Evolutionary conservation across 1,139 yeast species (phyloP).

Genomic region (Tardiomyces depauwii): DNA sequence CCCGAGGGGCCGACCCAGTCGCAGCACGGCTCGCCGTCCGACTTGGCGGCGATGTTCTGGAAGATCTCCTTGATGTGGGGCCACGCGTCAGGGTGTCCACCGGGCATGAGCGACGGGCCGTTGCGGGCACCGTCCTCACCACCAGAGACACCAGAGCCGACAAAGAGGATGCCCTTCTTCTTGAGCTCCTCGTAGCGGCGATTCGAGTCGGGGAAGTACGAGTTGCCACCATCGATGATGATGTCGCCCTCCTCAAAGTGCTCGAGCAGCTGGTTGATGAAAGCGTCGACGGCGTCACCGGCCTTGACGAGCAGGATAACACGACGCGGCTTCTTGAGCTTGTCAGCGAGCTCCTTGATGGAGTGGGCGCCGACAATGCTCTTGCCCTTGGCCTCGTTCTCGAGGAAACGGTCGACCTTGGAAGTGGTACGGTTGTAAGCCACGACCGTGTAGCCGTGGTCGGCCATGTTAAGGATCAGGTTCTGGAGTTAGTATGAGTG

Average conservation of each 20-base stretch:
- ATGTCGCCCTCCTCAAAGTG: slow-evolving; percentile 93
- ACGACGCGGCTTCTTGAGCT: slow-evolving; percentile 96
- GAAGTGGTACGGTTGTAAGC: slow-evolving; percentile 97
- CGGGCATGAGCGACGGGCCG: slow-evolving; percentile 99
- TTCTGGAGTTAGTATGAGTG: slow-evolving; percentile 30
- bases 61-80: slow-evolving; percentile 94
- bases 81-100: slow-evolving; percentile 98
- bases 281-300: slow-evolving; percentile 87
- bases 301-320: slow-evolving; percentile 92
- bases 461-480: slow-evolving; percentile 95
- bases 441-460: slow-evolving; percentile 89
- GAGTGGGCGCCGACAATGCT: slow-evolving; percentile 94
- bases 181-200: slow-evolving; percentile 90
- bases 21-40: slow-evolving; percentile 99
- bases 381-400: slow-evolving; percentile 93
- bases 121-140: slow-evolving; percentile 99
- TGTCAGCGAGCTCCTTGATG: slow-evolving; percentile 72
- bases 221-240: slow-evolving; percentile 99
- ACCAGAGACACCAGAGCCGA: slow-evolving; percentile 99
- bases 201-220: slow-evolving; percentile 97
- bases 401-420: slow-evolving; percentile 89
- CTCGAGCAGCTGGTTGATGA: slow-evolving; percentile 81
- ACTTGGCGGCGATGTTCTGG: slow-evolving; percentile 92
- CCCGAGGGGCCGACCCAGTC: slow-evolving; percentile 99
- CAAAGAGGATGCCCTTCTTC: slow-evolving; percentile 79